A percentile compares a stretch with the other conserved stretches of the same genome.
Conservation (phyloP, 2,329 filamentous ascomycete genomes). For the Hysterium pulicare region DNA sequence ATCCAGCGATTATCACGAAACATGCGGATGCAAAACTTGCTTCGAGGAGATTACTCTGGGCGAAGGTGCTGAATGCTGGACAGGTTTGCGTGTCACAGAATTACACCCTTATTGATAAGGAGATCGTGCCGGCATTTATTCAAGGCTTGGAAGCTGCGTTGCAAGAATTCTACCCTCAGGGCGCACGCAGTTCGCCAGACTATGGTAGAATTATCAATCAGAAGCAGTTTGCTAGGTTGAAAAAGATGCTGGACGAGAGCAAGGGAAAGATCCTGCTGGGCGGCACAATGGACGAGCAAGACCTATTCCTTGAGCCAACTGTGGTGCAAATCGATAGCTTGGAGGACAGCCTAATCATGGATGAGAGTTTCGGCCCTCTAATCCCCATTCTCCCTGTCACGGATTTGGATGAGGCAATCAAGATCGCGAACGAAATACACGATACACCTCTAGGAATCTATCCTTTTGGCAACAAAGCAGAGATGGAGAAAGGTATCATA, state of each 20-base stretch:
- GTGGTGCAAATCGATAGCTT: slow-evolving; percentile 76
- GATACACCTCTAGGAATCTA: slow-evolving; percentile 81
- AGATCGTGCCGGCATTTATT: slow-evolving; percentile 68
- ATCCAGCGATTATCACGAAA: slow-evolving; percentile 88
- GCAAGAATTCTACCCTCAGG: slow-evolving; percentile 78
- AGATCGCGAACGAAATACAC: slow-evolving; percentile 74
- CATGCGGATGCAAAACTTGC: slow-evolving; percentile 76
- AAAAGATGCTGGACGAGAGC: slow-evolving; percentile 83
- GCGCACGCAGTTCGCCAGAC: slow-evolving; percentile 73
- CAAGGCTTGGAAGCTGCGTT: slow-evolving; percentile 68
- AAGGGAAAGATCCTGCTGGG: slow-evolving; percentile 84
- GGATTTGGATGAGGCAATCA: slow-evolving; percentile 80
- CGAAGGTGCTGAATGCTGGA: slow-evolving; percentile 80
- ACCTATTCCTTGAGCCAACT: slow-evolving; percentile 86
- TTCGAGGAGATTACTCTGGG: slow-evolving; percentile 82
- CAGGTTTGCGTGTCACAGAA: slow-evolving; percentile 94
- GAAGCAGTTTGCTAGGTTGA: slow-evolving; percentile 75
- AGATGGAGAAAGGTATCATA: slow-evolving; percentile 64
- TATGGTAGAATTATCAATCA: slow-evolving; percentile 78
- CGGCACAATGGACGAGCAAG: slow-evolving; percentile 73
- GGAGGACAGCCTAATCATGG: slow-evolving; percentile 72
- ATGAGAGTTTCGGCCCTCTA: slow-evolving; percentile 93
- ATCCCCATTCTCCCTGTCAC: slow-evolving; percentile 78
- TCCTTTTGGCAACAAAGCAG: slow-evolving; percentile 76
- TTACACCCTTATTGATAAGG: slow-evolving; percentile 79